Evolutionary conservation across 768 basidiomycete species (phyloP), one percentile per base, ranked within the genome.

Genomic region (Termitomyces titanicus): DNA sequence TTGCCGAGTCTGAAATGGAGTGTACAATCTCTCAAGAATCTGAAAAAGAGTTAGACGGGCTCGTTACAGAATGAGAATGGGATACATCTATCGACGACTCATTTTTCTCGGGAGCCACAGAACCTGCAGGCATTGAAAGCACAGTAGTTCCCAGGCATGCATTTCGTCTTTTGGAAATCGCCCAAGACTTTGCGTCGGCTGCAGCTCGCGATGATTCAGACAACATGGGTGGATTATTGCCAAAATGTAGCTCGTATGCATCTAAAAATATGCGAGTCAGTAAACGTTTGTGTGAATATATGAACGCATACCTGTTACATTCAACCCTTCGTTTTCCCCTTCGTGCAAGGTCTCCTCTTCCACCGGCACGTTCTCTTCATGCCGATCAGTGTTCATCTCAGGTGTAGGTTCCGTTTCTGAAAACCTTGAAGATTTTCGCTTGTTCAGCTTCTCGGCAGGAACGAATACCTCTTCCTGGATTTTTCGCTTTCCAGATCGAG

Each of bases 211-310:
- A 78, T 29, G 65, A 63, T 35, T 78, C 80, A 0, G 82, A 75
- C 20, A 89, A 67, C 22, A 73, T 63, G n/a, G 70, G 53, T 3
- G 91, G 80, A 5, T 74, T 72, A 13, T 77, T 63, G 10, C 90
- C 91, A 66, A 92, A 94, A 64, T 94, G 92, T 10, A 67, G 70
- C 62, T 92, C 89, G 63, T 92, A 91, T 47, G 74, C 68, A 62
- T 86, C 78, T 51, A 61, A 57, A 40, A 13, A 29, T n/a, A 18
- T 22, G 34, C 29, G 46, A 47, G 20, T 37, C 5, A 22, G 17
- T 48, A 40, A 27, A 38, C 12, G 20, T 18, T 48, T 4, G 42
- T 22, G n/a, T 29, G 18, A 31, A 38, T 13, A 48, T 25, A 31
- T 18, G 12, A 33, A 11, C 15, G 64, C 61, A 50, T 48, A 70